Conservation (phyloP, 352 stramenopile species). For the Globisporangium splendens region DNA sequence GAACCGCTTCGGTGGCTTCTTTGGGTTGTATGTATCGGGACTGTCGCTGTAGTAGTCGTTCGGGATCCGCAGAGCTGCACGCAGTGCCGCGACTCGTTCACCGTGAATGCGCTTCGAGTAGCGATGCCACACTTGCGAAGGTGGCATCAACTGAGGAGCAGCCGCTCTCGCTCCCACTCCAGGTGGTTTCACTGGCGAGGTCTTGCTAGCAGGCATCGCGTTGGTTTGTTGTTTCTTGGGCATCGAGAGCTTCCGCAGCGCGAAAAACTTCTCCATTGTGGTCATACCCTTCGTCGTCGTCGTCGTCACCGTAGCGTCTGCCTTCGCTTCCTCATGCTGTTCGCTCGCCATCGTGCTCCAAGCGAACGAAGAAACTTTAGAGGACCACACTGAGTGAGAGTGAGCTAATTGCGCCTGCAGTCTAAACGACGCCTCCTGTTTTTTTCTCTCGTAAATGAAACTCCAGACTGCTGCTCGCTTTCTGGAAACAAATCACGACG, state of each 20-base stretch:
- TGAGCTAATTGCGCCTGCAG: too few relatives aligned
- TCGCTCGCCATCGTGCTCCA: not conserved
- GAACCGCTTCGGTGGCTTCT: conserved; percentile 29
- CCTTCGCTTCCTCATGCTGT: not conserved
- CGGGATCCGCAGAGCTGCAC: conserved; percentile 30
- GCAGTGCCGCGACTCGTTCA: conserved; percentile 20
- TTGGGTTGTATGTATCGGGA: conserved; percentile 47
- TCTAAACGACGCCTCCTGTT: too few relatives aligned
- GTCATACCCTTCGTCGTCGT: not conserved
- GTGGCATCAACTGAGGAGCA: too few relatives aligned
- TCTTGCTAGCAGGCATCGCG: not conserved
- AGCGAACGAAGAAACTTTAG: too few relatives aligned
- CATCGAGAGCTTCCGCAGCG: conserved; percentile 6
- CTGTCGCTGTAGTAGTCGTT: conserved; percentile 40
- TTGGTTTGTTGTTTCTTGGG: conserved; percentile 2
- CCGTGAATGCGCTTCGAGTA: conserved; percentile 43
- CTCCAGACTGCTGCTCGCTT: not conserved
- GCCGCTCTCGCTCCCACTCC: not conserved
- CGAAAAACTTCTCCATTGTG: conserved; percentile 8
- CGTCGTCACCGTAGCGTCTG: too few relatives aligned
- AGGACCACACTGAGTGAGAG: too few relatives aligned
- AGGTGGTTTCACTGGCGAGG: not conserved
- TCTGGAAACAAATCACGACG: not conserved
- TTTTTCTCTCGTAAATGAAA: not conserved
- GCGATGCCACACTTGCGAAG: conserved; percentile 22